phyloP scores from a whole-genome alignment of 176 grass and related monocot species.

The Puya raimondii region DNA sequence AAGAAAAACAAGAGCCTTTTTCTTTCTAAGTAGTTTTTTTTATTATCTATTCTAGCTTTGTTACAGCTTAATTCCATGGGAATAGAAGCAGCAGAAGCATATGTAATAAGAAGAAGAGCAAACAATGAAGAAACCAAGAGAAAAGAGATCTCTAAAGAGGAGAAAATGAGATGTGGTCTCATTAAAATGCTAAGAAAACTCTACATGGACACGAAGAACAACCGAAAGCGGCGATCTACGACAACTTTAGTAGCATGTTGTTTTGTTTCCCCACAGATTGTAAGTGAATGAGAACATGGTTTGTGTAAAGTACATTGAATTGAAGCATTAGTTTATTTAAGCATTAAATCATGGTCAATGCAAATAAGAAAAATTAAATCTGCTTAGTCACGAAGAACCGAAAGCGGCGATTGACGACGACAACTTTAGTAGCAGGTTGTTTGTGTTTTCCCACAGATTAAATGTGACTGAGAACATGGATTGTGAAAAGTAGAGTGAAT shows the following conservation, averaged over 20 bases:
- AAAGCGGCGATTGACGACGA: no score
- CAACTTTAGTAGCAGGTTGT: no score
- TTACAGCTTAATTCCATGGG: conserved; percentile 7
- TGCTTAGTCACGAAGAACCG: no score
- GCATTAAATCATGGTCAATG: no score
- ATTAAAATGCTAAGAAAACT: conserved; percentile 20
- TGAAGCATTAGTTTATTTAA: no score
- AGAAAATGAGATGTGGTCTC: not conserved
- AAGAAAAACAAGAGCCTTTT: not conserved
- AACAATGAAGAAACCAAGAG: conserved; percentile 10
- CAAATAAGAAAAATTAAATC: no score
- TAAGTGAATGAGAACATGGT: no score
- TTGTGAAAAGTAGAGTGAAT: no score
- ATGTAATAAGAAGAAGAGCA: conserved; percentile 6
- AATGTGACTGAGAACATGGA: no score
- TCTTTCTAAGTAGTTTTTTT: not conserved
- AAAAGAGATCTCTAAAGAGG: not conserved
- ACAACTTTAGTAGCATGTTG: not conserved
- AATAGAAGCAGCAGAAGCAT: conserved; percentile 23
- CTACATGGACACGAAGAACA: not conserved
- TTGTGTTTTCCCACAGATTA: no score
- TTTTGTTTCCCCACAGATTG: not conserved
- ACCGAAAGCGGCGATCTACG: not conserved
- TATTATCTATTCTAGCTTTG: no score
- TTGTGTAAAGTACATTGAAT: no score